A percentile compares a stretch with the other conserved stretches of the same genome.
phyloP scores from a whole-genome alignment of 768 basidiomycete species.

The Collybiopsis confluens region DNA sequence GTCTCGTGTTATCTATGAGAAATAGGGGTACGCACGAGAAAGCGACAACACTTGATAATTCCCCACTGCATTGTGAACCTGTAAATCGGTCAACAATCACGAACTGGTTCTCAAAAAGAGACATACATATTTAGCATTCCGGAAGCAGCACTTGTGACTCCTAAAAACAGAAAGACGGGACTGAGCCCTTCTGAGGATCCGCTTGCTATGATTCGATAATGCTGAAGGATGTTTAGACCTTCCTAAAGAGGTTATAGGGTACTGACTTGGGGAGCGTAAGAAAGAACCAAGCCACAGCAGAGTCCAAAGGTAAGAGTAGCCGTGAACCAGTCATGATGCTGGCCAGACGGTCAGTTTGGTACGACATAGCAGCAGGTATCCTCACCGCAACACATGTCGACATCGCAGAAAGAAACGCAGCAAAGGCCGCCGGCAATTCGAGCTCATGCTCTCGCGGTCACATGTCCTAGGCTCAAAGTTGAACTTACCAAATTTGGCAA shows the following conservation, averaged over 20 bases:
- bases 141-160: conserved; percentile 78
- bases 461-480: not conserved
- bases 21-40: conserved; percentile 50
- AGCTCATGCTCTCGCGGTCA: not conserved
- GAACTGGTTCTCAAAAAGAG: not conserved
- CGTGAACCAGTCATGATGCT: conserved; percentile 75
- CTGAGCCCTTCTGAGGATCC: conserved; percentile 87
- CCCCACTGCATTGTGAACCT: conserved; percentile 86
- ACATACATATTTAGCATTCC: conserved; percentile 81
- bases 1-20: not conserved
- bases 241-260: conserved; percentile 8
- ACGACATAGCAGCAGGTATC: not conserved
- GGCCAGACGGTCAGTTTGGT: not conserved
- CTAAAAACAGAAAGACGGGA: conserved; percentile 87
- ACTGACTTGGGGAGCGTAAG: conserved; percentile 79
- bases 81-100: conserved; percentile 12
- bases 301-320: conserved; percentile 63
- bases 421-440: too few species aligned
- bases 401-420: not conserved
- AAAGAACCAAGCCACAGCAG: conserved; percentile 68
- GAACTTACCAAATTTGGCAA: conserved; percentile 1
- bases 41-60: conserved; percentile 73
- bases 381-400: conserved; percentile 8
- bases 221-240: conserved; percentile 34
- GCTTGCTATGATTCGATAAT: conserved; percentile 72